phyloP scores from a whole-genome alignment of 2,329 filamentous ascomycete species.

The Aspergillus japonicus region DNA sequence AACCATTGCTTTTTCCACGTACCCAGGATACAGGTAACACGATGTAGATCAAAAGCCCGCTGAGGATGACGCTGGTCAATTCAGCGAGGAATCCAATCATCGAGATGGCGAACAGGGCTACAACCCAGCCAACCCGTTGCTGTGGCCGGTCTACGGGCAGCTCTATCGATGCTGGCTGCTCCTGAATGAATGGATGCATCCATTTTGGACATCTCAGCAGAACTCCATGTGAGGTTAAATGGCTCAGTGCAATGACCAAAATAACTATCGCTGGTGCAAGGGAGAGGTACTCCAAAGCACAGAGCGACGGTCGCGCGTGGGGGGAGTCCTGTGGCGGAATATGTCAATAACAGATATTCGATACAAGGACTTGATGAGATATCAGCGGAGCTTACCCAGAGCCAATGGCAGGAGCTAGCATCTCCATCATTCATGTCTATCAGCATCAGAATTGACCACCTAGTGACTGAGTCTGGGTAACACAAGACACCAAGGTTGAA shows the following conservation, averaged over 20 bases:
- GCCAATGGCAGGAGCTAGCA: constrained; percentile 14
- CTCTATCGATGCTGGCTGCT: constrained; percentile 33
- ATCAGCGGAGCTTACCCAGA: constrained; percentile 17
- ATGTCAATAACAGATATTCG: neutral
- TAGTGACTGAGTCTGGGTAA: neutral
- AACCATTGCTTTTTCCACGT: constrained; percentile 23
- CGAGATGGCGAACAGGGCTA: constrained; percentile 41
- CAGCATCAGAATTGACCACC: neutral
- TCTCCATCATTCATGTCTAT: neutral
- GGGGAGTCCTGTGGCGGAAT: constrained; percentile 33
- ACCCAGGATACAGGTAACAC: constrained; percentile 40
- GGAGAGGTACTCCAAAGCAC: constrained; percentile 36
- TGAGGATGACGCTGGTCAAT: constrained; percentile 28
- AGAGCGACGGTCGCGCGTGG: constrained; percentile 36
- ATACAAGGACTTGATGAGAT: neutral
- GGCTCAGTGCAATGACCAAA: constrained; percentile 26
- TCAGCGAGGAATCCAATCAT: constrained; percentile 37
- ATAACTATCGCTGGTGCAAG: constrained; percentile 29
- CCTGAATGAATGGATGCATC: constrained; percentile 53
- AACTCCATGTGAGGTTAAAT: constrained; percentile 28
- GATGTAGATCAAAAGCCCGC: constrained; percentile 13
- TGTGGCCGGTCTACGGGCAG: constrained; percentile 32
- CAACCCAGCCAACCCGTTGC: constrained; percentile 34
- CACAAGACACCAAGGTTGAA: neutral
- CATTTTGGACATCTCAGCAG: constrained; percentile 46